Evolutionary conservation across 2,329 filamentous ascomycete genomes (phyloP).

Genomic region (Trichophaea hybrida): DNA sequence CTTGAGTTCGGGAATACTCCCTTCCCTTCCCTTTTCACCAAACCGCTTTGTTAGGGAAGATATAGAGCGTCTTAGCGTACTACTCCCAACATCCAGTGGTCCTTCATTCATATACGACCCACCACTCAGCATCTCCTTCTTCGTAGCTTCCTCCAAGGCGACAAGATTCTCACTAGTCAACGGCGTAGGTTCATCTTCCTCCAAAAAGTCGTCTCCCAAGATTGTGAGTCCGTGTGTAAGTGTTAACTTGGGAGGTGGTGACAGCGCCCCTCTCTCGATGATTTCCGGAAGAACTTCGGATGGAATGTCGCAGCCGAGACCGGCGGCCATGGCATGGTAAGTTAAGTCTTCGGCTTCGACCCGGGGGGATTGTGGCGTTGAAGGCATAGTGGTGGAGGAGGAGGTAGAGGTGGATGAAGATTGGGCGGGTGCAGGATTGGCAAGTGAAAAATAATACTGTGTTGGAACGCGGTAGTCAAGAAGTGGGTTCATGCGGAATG

Average conservation of each 20-base stretch:
- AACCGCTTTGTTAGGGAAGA: neutral
- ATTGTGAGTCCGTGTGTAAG: neutral
- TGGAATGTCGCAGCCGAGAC: neutral
- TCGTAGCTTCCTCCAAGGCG: neutral
- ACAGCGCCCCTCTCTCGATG: neutral
- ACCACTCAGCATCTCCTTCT: neutral
- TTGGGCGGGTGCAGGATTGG: neutral
- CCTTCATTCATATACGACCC: no score
- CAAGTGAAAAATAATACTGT: neutral
- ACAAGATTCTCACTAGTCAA: neutral
- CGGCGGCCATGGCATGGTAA: neutral
- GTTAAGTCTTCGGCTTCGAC: neutral
- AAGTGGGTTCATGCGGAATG: neutral
- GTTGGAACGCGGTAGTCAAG: neutral
- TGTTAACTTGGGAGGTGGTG: neutral
- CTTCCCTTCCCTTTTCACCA: neutral
- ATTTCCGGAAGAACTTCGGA: neutral
- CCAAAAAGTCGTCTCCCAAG: neutral
- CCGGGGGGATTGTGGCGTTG: neutral
- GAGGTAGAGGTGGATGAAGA: neutral
- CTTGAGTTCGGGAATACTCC: neutral
- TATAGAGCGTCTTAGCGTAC: no score
- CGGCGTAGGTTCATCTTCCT: neutral
- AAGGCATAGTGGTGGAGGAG: neutral
- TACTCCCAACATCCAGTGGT: no score